Base-by-base conservation (phyloP, 441 rosid genomes). In the Kokia cookei region DNA sequence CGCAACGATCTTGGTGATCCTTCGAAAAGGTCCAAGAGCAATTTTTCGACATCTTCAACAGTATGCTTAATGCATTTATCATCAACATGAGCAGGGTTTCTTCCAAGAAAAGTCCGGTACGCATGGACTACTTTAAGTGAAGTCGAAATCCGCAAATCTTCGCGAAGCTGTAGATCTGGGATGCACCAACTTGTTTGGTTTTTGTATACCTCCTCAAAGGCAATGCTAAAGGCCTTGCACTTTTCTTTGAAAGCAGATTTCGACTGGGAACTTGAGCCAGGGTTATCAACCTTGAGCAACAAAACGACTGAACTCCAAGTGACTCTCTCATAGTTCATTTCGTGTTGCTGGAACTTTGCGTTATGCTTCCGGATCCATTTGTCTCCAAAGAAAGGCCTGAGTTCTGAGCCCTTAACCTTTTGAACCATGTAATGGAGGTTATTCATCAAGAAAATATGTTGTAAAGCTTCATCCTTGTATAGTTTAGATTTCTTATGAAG, bases 281-380 rank as follows among this genome's bases (percentile, higher is more conserved):
- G 54, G 47, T 61, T 80, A 5, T 86, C 87, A 4, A 86, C 88
- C 60, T 78, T 86, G 58, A 90, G 86, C 73, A 85, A 73, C 29
- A 87, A 78, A 12, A 92, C 83, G 9, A 87, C 77, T 3, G 90
- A 79, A 69, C 89, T 78, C 98, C 97, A 90, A 10, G 97, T 84
- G 47, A 83, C 78, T 81, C 93, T 79, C 81, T 83, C 87, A 35
- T 94, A 92, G 82, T 84, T 80, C 22, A 84, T 82, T 40, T 87
- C 97, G 43, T 83, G 79, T 69, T 82, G 88, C 75, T 85, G 94
- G 75, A 86, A 84, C 63, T 84, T 90, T 17, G 82, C 88, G 0
- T 62, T 89, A 64, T 88, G 93, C 81, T 88, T 92, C 37, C 89
- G 78, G 75, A 90, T 89, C 98, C 98, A 93, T 58, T 89, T 89